Evolutionary conservation across 805 yeast species (phyloP).

Genomic region (Nakazawaea ishiwadae): DNA sequence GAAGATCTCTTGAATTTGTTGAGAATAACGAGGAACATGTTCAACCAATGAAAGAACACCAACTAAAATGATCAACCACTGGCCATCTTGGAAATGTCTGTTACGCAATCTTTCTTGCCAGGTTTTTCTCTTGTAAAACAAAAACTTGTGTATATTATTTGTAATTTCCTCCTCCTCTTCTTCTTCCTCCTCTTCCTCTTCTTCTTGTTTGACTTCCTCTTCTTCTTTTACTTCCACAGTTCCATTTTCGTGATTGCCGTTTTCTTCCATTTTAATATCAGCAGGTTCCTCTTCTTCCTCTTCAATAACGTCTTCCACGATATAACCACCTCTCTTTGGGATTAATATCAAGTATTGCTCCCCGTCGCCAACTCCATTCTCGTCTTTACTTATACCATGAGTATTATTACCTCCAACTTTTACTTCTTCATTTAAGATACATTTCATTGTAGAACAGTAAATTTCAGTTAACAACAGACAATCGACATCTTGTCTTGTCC

Average conservation of each 20-base stretch:
- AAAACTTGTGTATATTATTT: constrained; percentile 39
- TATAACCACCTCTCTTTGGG: constrained; percentile 15
- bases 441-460: constrained; percentile 59
- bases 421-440: constrained; percentile 42
- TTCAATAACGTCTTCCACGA: constrained; percentile 19
- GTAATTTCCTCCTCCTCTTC: constrained; percentile 27
- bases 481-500: constrained; percentile 39
- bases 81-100: constrained; percentile 76
- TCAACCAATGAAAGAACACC: constrained; percentile 66
- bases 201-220: constrained; percentile 20
- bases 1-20: constrained; percentile 45
- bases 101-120: constrained; percentile 80
- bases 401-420: constrained; percentile 24
- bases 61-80: constrained; percentile 74
- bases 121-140: constrained; percentile 53
- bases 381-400: constrained; percentile 17
- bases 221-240: constrained; percentile 18
- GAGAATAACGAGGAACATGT: constrained; percentile 48
- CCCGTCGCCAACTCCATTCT: constrained; percentile 14
- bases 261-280: not conserved
- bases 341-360: constrained; percentile 12
- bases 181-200: constrained; percentile 17
- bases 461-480: constrained; percentile 60
- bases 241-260: constrained; percentile 10
- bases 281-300: constrained; percentile 18